phyloP scores from a whole-genome alignment of 495 filamentous ascomycete genomes.

The Neurospora tetrasperma region DNA sequence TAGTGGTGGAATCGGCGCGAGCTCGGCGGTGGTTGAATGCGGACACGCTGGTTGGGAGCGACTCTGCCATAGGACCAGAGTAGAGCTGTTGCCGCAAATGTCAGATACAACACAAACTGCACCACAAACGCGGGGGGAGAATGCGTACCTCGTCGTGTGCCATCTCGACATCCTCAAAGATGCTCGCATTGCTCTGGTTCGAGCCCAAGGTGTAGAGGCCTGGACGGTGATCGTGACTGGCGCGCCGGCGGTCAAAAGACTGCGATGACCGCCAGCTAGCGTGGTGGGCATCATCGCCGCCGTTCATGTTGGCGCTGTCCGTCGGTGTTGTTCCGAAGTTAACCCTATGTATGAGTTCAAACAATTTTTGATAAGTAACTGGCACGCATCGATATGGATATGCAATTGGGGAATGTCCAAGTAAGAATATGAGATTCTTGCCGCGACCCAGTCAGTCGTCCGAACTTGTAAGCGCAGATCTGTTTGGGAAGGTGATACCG shows the following conservation, averaged over 20 bases:
- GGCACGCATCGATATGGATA: conserved; percentile 1
- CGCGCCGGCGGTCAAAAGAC: not conserved
- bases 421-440: not conserved
- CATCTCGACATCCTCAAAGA: conserved; percentile 97
- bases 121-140: not conserved
- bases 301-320: conserved; percentile 19
- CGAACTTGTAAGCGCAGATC: not conserved
- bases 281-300: conserved; percentile 8
- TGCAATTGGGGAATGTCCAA: not conserved
- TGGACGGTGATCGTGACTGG: conserved; percentile 21
- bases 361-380: not conserved
- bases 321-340: conserved; percentile 4
- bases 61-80: conserved; percentile 88
- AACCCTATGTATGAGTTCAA: not conserved
- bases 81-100: conserved; percentile 55
- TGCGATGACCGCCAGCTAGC: not conserved
- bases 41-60: conserved; percentile 79
- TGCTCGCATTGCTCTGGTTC: conserved; percentile 70
- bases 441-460: not conserved
- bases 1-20: conserved; percentile 73
- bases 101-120: conserved; percentile 10
- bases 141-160: conserved; percentile 76
- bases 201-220: conserved; percentile 51
- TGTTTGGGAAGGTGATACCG: conserved; percentile 5
- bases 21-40: conserved; percentile 75